Conservation (phyloP, 805 yeast genomes). For the Candida maesae region DNA sequence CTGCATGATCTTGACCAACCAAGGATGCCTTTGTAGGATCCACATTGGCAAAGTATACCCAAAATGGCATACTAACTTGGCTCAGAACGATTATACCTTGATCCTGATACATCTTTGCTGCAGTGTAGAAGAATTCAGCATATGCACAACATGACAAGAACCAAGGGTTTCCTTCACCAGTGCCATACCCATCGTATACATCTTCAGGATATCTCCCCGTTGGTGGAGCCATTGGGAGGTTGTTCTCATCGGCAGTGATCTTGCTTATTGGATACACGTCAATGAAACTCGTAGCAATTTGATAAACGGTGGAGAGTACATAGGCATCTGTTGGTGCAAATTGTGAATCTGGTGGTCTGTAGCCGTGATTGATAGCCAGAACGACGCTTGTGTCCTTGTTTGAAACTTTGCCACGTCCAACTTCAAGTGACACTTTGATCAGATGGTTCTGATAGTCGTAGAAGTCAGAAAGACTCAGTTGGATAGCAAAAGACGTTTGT, state of each 20-base stretch:
- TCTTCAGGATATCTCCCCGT: constrained; percentile 4
- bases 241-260: background rate
- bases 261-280: background rate
- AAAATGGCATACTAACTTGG: constrained; percentile 3
- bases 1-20: background rate
- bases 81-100: background rate
- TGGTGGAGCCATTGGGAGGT: constrained; percentile 3
- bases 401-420: background rate
- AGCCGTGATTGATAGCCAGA: constrained; percentile 2
- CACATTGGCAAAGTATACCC: constrained; percentile 1
- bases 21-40: background rate
- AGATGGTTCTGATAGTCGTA: constrained; percentile 3
- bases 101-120: background rate
- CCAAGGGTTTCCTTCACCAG: constrained; percentile 3
- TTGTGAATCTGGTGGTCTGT: background rate
- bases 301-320: constrained; percentile 2
- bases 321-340: constrained; percentile 5
- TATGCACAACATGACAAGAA: constrained; percentile 3
- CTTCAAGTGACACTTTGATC: constrained; percentile 1
- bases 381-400: constrained; percentile 1
- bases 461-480: constrained; percentile 1
- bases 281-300: constrained; percentile 1
- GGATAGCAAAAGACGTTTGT: background rate
- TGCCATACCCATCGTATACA: constrained; percentile 2
- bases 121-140: constrained; percentile 5